Evolutionary conservation across 192 early-diverging fungal species (phyloP), one percentile per base, ranked within the genome.

Genomic region (Ambispora gerdemannii): DNA sequence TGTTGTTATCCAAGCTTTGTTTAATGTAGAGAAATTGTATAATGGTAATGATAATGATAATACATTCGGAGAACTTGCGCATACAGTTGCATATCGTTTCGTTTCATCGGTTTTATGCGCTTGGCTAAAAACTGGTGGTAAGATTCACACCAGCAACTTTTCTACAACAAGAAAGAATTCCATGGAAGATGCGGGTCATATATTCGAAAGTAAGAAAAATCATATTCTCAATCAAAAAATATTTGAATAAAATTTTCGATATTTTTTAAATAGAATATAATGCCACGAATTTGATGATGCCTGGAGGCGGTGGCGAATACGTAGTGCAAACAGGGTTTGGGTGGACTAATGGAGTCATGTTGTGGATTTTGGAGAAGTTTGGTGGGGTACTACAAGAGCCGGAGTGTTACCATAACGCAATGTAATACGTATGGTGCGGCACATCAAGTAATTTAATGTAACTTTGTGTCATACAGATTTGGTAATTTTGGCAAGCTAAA

Each of bases 271-370:
- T 60, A 60, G 58, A 91, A 77, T 90, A 82, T 65, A 81, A 83
- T 71, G 84, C 81, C n/a, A 63, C 59, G 24, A n/a, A 35, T 1
- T 33, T 87, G 0, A 85, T 84, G 34, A 53, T 49, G 3, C 63
- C 81, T 25, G 90, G 87, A 32, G 74, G 71, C 8, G 87, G 88
- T 32, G 90, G 90, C 61, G 90, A 91, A 75, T 90, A 91, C 67
- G 71, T 70, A 1, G 87, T 89, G 13, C 88, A 90, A 74, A 76
- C 75, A 25, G 90, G 90, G 4, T 91, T 91, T 77, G 90, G 90
- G 0, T 91, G 90, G 90, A 89, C 90, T 13, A 91, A 91, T 65
- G 89, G 88, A 13, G 83, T 91, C 49, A 71, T 83, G 17, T 75
- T 91, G 58, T 90, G 86, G 88, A 71, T 81, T 0, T 71, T 89